phyloP scores from a whole-genome alignment of 192 early-diverging fungal genomes.

The Obelidium mucronatum region DNA sequence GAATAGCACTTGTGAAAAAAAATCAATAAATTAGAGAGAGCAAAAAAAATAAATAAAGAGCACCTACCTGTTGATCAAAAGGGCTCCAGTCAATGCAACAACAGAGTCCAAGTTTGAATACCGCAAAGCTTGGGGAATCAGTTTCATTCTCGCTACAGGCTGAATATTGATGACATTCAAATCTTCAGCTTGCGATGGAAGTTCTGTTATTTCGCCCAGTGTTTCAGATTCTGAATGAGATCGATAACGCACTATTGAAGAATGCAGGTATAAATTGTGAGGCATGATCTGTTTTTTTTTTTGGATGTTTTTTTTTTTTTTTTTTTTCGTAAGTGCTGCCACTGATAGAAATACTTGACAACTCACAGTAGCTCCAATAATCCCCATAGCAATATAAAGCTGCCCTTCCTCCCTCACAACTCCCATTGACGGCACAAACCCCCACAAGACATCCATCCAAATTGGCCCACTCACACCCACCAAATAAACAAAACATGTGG shows the following conservation, averaged over 20 bases:
- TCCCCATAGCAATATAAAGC: constrained; percentile 79
- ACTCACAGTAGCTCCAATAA: constrained; percentile 82
- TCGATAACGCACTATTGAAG: constrained; percentile 73
- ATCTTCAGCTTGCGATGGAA: not conserved
- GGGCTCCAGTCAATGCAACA: constrained; percentile 72
- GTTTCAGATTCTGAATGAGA: constrained; percentile 39
- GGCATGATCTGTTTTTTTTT: constrained; percentile 79
- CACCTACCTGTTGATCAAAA: constrained; percentile 75
- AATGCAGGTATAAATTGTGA: constrained; percentile 85
- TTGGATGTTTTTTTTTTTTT: too few species aligned
- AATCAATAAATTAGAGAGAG: too few species aligned
- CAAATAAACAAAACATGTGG: constrained; percentile 71
- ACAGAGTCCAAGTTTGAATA: constrained; percentile 65
- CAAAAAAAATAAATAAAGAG: not conserved
- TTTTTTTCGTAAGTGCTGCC: too few species aligned
- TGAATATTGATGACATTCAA: not conserved
- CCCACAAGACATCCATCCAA: constrained; percentile 65
- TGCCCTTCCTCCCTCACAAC: constrained; percentile 64
- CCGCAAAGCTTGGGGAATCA: not conserved
- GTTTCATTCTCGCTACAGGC: not conserved
- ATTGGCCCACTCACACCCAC: constrained; percentile 66
- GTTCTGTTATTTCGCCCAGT: not conserved
- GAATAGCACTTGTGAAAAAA: constrained; percentile 63
- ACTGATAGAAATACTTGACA: too few species aligned
- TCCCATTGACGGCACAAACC: constrained; percentile 62